Evolutionary conservation across 2,329 filamentous ascomycete genomes (phyloP).

Genomic region (Cryphonectria japonica): DNA sequence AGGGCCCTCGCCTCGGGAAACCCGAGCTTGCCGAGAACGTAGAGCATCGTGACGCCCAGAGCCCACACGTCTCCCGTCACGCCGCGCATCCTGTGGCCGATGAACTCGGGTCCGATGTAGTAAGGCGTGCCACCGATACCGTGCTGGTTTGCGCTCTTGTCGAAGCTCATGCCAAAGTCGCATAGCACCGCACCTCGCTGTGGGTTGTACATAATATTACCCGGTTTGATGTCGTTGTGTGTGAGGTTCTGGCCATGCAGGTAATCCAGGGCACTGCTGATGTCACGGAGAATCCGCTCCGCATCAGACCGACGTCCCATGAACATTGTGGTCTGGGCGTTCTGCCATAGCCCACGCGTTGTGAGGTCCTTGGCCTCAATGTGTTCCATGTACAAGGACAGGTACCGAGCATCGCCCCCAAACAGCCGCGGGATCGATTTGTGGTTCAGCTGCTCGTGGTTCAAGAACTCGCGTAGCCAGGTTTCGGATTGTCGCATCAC

Average conservation of each 20-base stretch:
- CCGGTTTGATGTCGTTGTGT: conserved; percentile 67
- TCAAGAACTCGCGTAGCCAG: conserved; percentile 62
- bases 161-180: conserved; percentile 62
- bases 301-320: conserved; percentile 54
- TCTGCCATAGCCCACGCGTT: conserved; percentile 50
- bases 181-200: conserved; percentile 63
- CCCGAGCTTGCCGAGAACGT: conserved; percentile 58
- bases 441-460: conserved; percentile 59
- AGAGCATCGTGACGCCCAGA: conserved; percentile 63
- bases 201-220: conserved; percentile 63
- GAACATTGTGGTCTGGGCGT: conserved; percentile 50
- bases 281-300: conserved; percentile 56
- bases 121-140: conserved; percentile 61
- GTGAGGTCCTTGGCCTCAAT: conserved; percentile 60
- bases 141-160: conserved; percentile 45
- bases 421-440: conserved; percentile 62
- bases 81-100: conserved; percentile 57
- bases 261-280: conserved; percentile 58
- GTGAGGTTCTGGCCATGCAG: conserved; percentile 57
- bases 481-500: conserved; percentile 63
- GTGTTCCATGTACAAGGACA: conserved; percentile 66
- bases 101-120: conserved; percentile 65
- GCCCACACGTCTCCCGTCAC: conserved; percentile 63
- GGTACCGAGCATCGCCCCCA: conserved; percentile 61
- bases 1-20: conserved; percentile 58